Base-by-base conservation (phyloP, 2,329 filamentous ascomycete species). In the Endocalyx cinctus region DNA sequence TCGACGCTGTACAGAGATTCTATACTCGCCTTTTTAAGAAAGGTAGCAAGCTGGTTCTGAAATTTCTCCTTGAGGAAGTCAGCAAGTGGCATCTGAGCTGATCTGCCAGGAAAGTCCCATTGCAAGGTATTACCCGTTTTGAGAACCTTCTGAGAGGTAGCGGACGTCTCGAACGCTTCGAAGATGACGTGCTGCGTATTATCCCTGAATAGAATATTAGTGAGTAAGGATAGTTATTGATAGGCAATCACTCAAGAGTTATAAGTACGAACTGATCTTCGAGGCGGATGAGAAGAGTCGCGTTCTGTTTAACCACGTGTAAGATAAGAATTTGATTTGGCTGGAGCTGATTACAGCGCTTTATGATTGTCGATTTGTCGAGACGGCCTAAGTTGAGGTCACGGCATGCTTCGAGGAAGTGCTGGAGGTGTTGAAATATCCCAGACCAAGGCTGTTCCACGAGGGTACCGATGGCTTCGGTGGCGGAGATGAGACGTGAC, bases 161-260 rank as follows among this genome's bases (percentile, higher is more conserved):
- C 55, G 0, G 74, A 77, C 0, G 69, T 58, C 50, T 82, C 76
- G 37, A 81, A 80, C 0, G 61, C 59, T 51, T 82, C 77, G 30
- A 82, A 72, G 0, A 73, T 34, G 5, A 77, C 53, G 2, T 13
- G 25, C 4, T 59, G 33, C 1, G 46, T 39, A 13, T 28, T 18
- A 8, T 33, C 26, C 8, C 48, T 52, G n/a, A 23, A 23, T 23
- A 17, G n/a, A 13, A 13, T 22, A 7, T 10, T 17, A 25, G 27
- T 35, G 12, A 36, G 26, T 15, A 35, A 32, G 4, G 16, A 23
- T 23, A 23, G 20, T 0, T 23, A 23, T 8, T 23, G 20, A 8
- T 8, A 23, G 20, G 8, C 8, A 8, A 23, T 8, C n/a, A 23
- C 20, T 23, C 20, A 23, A 83, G 43, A n/a, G n/a, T n/a, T n/a